A percentile compares a stretch with the other conserved stretches of the same genome.
Conservation (phyloP, 1,284 basidiomycete genomes). For the Kwoniella shivajii region DNA sequence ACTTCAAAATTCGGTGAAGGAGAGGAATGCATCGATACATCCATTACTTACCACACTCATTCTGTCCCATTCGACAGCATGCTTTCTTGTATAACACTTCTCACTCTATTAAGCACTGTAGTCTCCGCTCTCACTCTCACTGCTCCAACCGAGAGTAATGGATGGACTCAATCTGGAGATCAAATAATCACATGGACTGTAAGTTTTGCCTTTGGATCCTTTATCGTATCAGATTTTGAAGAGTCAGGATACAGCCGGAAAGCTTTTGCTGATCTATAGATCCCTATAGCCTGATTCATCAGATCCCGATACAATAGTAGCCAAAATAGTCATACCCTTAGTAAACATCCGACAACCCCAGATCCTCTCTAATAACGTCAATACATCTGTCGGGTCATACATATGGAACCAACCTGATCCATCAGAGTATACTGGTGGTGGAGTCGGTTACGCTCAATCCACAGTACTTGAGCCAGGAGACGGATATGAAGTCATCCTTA, state of each 20-base stretch:
- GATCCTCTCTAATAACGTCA: conserved; percentile 3
- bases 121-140: conserved; percentile 6
- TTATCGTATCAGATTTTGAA: too few relatives aligned
- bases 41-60: too few relatives aligned
- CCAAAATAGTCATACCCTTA: conserved; percentile 1
- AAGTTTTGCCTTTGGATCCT: too few relatives aligned
- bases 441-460: neutral
- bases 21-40: too few relatives aligned
- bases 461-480: conserved; percentile 2
- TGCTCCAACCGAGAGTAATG: neutral
- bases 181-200: conserved; percentile 4
- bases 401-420: conserved; percentile 1
- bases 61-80: too few relatives aligned
- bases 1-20: too few relatives aligned
- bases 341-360: neutral
- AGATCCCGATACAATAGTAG: neutral
- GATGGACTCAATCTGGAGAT: conserved; percentile 1
- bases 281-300: neutral
- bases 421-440: neutral
- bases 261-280: too few relatives aligned
- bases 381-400: neutral
- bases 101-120: too few relatives aligned
- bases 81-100: too few relatives aligned
- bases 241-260: neutral
- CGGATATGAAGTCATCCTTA: neutral